These are phyloP conservation scores for Paramecium biaurelia DNA, from an alignment of 73 alveolate species.

Conservation along the genomic window DNA sequence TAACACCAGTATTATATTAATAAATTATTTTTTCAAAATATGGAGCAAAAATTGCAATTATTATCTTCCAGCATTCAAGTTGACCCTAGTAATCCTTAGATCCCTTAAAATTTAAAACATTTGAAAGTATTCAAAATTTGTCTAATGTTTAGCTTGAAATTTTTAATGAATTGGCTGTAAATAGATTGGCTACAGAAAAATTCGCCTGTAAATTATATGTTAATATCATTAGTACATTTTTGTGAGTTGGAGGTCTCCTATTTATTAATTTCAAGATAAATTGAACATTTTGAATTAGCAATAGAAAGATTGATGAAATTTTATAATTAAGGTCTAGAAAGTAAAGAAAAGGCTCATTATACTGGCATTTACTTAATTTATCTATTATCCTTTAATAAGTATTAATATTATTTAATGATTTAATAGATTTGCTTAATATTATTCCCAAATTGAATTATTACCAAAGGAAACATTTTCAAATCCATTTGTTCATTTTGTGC, in stretches of 20 bases:
- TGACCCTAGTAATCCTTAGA: neutral
- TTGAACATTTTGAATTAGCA: conserved; percentile 11
- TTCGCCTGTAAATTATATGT: neutral
- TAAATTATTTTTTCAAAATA: neutral
- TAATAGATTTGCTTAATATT: conserved; percentile 26
- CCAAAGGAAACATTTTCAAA: conserved; percentile 15
- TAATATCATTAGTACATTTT: neutral
- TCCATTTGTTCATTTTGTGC: neutral
- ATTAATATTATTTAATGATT: neutral
- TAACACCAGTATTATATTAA: conserved; percentile 20
- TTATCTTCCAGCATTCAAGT: neutral
- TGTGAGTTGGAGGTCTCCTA: conserved; percentile 37
- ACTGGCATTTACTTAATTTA: conserved; percentile 14
- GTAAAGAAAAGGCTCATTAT: neutral
- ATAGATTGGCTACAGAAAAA: neutral
- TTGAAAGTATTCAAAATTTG: neutral
- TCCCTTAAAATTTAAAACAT: neutral
- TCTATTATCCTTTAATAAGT: conserved; percentile 10
- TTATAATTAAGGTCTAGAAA: neutral
- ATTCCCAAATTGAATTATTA: conserved; percentile 40
- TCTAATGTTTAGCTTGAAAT: neutral
- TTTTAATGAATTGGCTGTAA: neutral
- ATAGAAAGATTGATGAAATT: conserved; percentile 30
- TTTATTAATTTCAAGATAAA: neutral
- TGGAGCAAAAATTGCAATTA: neutral